A percentile compares a stretch with the other conserved stretches of the same genome.
Conservation (phyloP, 2,329 filamentous ascomycete species). For the Raffaelea ambrosiae region DNA sequence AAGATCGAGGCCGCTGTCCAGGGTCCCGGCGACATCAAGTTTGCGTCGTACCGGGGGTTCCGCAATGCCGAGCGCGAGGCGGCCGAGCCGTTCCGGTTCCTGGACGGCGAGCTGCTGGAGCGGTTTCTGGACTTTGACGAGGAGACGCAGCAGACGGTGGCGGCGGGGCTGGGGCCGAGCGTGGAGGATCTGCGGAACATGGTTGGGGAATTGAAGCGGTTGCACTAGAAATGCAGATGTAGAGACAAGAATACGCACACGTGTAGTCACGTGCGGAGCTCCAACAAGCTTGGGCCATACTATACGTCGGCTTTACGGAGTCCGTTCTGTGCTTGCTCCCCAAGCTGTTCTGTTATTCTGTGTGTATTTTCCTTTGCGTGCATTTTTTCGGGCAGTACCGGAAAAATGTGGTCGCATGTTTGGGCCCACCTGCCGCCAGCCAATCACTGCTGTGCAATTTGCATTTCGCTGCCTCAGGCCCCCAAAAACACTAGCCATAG, state of each 20-base stretch:
- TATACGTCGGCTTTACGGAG: constrained; percentile 2
- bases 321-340: too few relatives aligned
- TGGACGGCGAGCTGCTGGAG: constrained; percentile 89
- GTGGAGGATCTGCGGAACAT: constrained; percentile 54
- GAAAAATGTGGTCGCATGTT: constrained; percentile 5
- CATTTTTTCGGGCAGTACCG: constrained; percentile 14
- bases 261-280: too few relatives aligned
- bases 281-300: neutral
- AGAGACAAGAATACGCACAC: neutral
- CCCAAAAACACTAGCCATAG: neutral
- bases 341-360: neutral
- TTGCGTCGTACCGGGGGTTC: constrained; percentile 75
- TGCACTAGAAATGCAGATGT: constrained; percentile 38
- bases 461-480: constrained; percentile 13
- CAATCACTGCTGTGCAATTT: constrained; percentile 13
- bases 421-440: constrained; percentile 1
- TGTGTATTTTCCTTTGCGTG: too few relatives aligned
- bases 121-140: constrained; percentile 66
- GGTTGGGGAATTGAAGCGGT: constrained; percentile 53
- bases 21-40: constrained; percentile 65
- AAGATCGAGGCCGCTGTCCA: constrained; percentile 58
- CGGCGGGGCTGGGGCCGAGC: constrained; percentile 48
- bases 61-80: constrained; percentile 61
- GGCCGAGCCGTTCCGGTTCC: constrained; percentile 73
- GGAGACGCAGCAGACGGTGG: constrained; percentile 43